phyloP scores from a whole-genome alignment of 768 basidiomycete genomes.

The Termitomyces sp. region DNA sequence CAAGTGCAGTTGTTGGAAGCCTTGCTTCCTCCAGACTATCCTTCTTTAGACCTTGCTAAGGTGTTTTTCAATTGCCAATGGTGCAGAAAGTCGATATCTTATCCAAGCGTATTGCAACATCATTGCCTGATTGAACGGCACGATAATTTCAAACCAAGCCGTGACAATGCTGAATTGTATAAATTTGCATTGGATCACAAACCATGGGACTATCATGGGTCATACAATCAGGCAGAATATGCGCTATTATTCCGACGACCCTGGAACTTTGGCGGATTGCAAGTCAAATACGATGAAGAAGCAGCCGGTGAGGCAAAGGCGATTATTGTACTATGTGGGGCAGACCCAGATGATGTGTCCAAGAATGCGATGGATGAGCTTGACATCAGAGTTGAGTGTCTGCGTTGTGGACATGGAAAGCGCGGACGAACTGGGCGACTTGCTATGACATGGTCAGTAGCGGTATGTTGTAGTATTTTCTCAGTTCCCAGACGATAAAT shows the following conservation, averaged over 20 bases:
- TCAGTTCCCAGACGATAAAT: neutral
- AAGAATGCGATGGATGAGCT: conserved; percentile 20
- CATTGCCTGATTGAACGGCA: conserved; percentile 13
- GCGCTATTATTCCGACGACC: conserved; percentile 1
- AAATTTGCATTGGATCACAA: neutral
- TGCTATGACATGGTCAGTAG: conserved; percentile 29
- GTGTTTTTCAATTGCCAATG: conserved; percentile 28
- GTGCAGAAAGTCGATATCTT: conserved; percentile 26
- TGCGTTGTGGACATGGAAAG: conserved; percentile 19
- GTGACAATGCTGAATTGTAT: conserved; percentile 11
- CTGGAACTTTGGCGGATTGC: conserved; percentile 19
- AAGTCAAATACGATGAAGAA: conserved; percentile 23
- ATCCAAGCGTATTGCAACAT: conserved; percentile 26
- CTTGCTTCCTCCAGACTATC: conserved; percentile 2
- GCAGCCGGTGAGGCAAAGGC: conserved; percentile 18
- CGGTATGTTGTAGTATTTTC: conserved; percentile 16
- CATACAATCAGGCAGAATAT: neutral
- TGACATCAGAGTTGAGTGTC: conserved; percentile 25
- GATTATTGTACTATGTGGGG: conserved; percentile 21
- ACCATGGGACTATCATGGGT: neutral
- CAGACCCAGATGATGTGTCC: conserved; percentile 20
- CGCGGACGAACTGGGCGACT: conserved; percentile 13
- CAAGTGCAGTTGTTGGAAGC: conserved; percentile 11
- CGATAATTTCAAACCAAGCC: neutral
- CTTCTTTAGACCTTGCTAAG: conserved; percentile 22